Evolutionary conservation across 2,329 filamentous ascomycete genomes (phyloP).

Genomic region (Xylaria multiplex): DNA sequence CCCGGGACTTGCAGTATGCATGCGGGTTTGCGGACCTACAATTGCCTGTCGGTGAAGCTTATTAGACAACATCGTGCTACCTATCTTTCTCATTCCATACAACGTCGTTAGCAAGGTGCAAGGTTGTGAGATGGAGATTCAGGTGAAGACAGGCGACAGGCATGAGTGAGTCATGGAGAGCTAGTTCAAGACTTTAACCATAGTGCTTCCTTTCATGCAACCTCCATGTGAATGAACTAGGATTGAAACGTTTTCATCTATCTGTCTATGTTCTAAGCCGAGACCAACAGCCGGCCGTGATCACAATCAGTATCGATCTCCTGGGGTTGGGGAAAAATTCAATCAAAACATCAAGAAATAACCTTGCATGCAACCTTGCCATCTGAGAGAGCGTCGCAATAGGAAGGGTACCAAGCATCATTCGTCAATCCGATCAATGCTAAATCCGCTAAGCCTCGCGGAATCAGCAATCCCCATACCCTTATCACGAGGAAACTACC

Average conservation of each 20-base stretch:
- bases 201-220: slow-evolving; percentile 16
- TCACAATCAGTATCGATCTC: slow-evolving; percentile 9
- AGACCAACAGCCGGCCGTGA: slow-evolving; percentile 15
- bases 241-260: slow-evolving; percentile 1
- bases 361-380: slow-evolving; percentile 1
- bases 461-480: slow-evolving; percentile 2
- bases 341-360: background rate
- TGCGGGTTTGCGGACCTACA: slow-evolving; percentile 31
- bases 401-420: slow-evolving; percentile 1
- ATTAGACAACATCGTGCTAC: background rate
- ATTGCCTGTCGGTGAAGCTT: slow-evolving; percentile 33
- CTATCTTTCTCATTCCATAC: too few relatives aligned
- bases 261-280: slow-evolving; percentile 5
- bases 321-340: slow-evolving; percentile 3
- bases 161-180: slow-evolving; percentile 34
- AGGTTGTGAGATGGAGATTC: slow-evolving; percentile 12
- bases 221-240: background rate
- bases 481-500: slow-evolving; percentile 2
- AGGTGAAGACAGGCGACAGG: slow-evolving; percentile 25
- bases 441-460: slow-evolving; percentile 31
- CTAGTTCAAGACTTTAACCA: background rate
- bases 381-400: slow-evolving; percentile 6
- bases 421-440: slow-evolving; percentile 1
- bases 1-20: slow-evolving; percentile 37
- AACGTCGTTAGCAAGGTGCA: slow-evolving; percentile 1